Base-by-base conservation (phyloP, 1,284 basidiomycete species). In the Ganoderma meredithae region DNA sequence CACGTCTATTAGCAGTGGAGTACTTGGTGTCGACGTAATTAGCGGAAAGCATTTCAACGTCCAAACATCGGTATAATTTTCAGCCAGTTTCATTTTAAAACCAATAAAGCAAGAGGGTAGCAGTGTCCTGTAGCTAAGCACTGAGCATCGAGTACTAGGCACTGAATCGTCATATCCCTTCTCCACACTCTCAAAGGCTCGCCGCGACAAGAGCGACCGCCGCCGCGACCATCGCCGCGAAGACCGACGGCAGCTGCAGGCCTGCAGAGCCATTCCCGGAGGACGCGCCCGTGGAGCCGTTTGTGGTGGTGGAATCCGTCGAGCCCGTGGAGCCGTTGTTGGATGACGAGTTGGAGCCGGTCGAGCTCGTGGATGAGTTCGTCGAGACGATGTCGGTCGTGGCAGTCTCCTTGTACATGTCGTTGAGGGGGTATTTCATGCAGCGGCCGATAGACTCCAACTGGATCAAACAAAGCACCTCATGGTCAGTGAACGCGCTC, bases 371-470 rank as follows among this genome's bases (percentile, higher is more conserved):
- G 33, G 88, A 88, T 3, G 47, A 43, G 44, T 53, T 64, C 19
- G 27, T 6, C 31, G 19, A 15, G 13, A 52, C 52, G 36, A 69
- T 63, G 84, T 91, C 90, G 0, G 88, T 82, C 60, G 80, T 80
- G 67, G 85, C 92, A 33, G 86, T 88, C 78, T 93, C 91, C 25
- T 85, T 80, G 77, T 93, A 93, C 66, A 92, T 77, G 76, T 91
- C 83, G 36, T 80, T 78, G 25, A 80, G 72, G 2, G 88, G 86
- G 65, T 88, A 86, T 22, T 81, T 82, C 71, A 81, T 79, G 81
- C 92, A 93, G 70, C 84, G 73, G 17, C 91, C 90, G 70, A 93
- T 88, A n/a, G 91, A 80, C 77, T 88, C 78, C 66, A 93, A 82
- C 90, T 91, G 27, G 27, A 31, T 3, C 27, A 60, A 5, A 25